Conservation (phyloP, 495 filamentous ascomycete genomes). For the Terfezia boudieri region DNA sequence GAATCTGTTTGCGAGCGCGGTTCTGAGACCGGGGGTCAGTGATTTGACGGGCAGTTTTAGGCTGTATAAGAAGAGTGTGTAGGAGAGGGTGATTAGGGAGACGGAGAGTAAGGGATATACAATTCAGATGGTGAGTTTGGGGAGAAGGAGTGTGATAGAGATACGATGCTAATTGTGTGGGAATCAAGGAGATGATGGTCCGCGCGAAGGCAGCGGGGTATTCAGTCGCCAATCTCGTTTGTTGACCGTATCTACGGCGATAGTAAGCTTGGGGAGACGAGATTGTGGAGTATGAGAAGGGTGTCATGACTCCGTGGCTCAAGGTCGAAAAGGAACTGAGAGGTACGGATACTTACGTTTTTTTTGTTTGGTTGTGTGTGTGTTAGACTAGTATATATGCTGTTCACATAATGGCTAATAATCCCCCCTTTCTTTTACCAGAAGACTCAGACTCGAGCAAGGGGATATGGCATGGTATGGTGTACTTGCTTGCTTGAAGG, state of each 20-base stretch:
- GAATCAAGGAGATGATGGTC: conserved; percentile 28
- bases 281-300: conserved; percentile 87
- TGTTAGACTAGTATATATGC: no score
- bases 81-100: conserved; percentile 71
- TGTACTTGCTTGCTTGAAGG: no score
- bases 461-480: not conserved
- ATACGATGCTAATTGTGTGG: not conserved
- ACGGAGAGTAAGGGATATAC: conserved; percentile 91
- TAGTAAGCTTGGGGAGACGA: conserved; percentile 86
- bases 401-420: no score
- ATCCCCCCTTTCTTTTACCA: no score
- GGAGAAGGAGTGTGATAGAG: no score
- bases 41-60: conserved; percentile 89
- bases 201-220: conserved; percentile 82
- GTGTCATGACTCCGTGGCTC: conserved; percentile 70
- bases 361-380: no score
- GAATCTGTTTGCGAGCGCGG: conserved; percentile 87
- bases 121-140: conserved; percentile 55
- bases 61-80: conserved; percentile 72
- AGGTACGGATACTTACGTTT: no score
- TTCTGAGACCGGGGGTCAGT: conserved; percentile 83
- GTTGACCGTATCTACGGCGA: conserved; percentile 91
- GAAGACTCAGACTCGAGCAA: no score
- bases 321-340: no score
- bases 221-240: conserved; percentile 79